These are phyloP conservation scores for Lipomyces sp. DNA, from an alignment of 805 yeast species.

Conservation along the genomic window DNA sequence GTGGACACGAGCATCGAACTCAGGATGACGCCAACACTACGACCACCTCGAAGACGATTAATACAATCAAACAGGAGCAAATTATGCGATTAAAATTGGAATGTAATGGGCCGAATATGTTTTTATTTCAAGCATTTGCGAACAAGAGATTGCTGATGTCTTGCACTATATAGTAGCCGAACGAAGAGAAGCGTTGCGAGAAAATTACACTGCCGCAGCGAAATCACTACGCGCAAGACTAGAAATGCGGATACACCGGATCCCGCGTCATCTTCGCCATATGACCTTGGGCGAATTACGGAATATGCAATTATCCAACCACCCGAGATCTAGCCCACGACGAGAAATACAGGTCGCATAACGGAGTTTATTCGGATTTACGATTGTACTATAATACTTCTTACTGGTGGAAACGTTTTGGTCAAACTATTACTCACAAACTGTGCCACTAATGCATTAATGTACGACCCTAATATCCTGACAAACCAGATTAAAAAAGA, in stretches of 20 bases:
- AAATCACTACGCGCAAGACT: slow-evolving; percentile 48
- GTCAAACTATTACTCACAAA: not conserved
- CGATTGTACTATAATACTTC: not conserved
- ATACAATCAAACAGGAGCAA: slow-evolving; percentile 9
- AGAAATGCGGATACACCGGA: slow-evolving; percentile 52
- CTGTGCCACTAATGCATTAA: not conserved
- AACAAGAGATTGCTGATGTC: not conserved
- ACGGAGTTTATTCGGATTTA: not conserved
- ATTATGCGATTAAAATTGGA: slow-evolving; percentile 8
- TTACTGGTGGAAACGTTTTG: not conserved
- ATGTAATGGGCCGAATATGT: slow-evolving; percentile 10
- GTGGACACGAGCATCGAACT: not conserved
- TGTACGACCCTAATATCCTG: not conserved
- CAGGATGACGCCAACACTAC: not conserved
- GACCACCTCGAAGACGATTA: not conserved
- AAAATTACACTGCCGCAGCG: slow-evolving; percentile 38
- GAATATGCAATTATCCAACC: not conserved
- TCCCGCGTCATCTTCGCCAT: slow-evolving; percentile 55
- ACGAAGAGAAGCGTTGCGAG: slow-evolving; percentile 22
- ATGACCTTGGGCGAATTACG: slow-evolving; percentile 49
- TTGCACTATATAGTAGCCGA: slow-evolving; percentile 10
- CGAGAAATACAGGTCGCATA: not conserved
- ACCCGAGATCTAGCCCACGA: not conserved
- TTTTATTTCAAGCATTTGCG: not conserved
- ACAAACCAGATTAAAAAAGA: not conserved